A percentile compares a stretch with the other conserved stretches of the same genome.
These are phyloP conservation scores for Macaranga tanarius DNA, from an alignment of 441 rosid genomes.

Conservation along the genomic window DNA sequence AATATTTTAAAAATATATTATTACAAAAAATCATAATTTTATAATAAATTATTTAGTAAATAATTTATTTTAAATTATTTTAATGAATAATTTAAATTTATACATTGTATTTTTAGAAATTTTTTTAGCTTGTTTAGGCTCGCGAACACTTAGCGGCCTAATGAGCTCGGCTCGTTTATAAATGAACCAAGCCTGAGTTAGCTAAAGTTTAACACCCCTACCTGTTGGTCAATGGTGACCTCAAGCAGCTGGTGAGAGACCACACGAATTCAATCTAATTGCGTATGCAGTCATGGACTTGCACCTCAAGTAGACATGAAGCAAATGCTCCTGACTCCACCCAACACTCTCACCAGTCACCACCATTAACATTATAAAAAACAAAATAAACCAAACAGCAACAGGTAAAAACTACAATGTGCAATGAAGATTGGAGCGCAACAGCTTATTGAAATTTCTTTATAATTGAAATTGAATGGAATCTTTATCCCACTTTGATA, in stretches of 20 bases:
- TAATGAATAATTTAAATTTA: too few species aligned
- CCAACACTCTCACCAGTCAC: neutral
- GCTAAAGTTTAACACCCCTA: too few species aligned
- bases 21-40: too few species aligned
- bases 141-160: too few species aligned
- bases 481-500: slow-evolving; percentile 26
- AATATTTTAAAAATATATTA: too few species aligned
- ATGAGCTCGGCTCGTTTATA: too few species aligned
- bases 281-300: neutral
- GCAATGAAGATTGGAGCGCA: too few species aligned
- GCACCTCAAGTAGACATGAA: neutral
- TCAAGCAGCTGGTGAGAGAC: neutral
- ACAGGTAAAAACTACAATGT: neutral
- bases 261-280: neutral
- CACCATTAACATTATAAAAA: neutral
- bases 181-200: too few species aligned
- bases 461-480: neutral
- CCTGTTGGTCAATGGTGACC: neutral
- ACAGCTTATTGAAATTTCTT: neutral
- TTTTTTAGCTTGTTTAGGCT: too few species aligned
- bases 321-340: neutral
- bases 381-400: neutral
- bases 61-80: too few species aligned
- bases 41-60: too few species aligned
- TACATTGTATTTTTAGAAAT: too few species aligned